A percentile compares a stretch with the other conserved stretches of the same genome.
Conservation (phyloP, 2,329 filamentous ascomycete species). For the Alternaria sp. region DNA sequence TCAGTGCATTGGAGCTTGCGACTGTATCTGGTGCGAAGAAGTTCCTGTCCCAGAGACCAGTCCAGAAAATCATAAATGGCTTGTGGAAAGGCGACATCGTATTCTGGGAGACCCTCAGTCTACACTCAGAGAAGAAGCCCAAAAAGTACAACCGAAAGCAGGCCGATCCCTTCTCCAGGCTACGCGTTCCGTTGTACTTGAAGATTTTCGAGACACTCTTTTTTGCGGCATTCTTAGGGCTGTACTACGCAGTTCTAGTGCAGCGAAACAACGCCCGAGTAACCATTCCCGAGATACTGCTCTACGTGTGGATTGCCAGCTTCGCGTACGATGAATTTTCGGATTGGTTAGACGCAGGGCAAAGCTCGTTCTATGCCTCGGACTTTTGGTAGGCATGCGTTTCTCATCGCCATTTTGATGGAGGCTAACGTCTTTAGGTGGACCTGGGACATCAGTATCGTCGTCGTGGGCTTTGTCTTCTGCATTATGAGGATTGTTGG, state of each 20-base stretch:
- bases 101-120: slow-evolving; percentile 82
- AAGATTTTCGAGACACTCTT: slow-evolving; percentile 85
- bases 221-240: slow-evolving; percentile 74
- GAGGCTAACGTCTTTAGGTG: slow-evolving; percentile 15
- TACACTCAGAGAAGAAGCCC: slow-evolving; percentile 75
- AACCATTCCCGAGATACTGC: slow-evolving; percentile 70
- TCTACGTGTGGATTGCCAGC: slow-evolving; percentile 86
- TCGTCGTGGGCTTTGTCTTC: slow-evolving; percentile 74
- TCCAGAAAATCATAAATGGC: slow-evolving; percentile 82
- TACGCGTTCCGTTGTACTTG: slow-evolving; percentile 81
- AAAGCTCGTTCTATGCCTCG: slow-evolving; percentile 66
- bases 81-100: slow-evolving; percentile 85
- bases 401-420: slow-evolving; percentile 39
- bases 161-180: slow-evolving; percentile 62
- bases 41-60: slow-evolving; percentile 78
- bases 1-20: slow-evolving; percentile 88
- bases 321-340: slow-evolving; percentile 81
- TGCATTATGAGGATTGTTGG: slow-evolving; percentile 72
- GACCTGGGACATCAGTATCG: slow-evolving; percentile 60
- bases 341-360: slow-evolving; percentile 81
- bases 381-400: slow-evolving; percentile 56
- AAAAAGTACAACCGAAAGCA: slow-evolving; percentile 71
- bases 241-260: slow-evolving; percentile 88
- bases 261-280: slow-evolving; percentile 71
- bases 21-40: slow-evolving; percentile 82